Evolutionary conservation across 106 monocot species (phyloP).

Genomic region (Phalaenopsis aphrodite): DNA sequence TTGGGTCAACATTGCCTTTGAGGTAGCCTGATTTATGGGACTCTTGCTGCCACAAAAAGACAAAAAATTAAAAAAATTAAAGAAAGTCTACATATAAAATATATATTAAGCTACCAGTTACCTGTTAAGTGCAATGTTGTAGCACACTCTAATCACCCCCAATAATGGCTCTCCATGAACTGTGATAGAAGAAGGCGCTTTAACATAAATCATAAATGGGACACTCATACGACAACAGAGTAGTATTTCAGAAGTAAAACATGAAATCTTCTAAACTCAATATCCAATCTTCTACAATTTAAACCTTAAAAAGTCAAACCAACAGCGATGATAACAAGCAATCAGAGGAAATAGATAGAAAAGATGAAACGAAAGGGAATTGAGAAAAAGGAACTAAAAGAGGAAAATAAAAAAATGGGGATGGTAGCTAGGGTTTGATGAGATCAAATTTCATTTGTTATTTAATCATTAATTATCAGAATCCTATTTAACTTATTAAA

Average conservation of each 20-base stretch:
- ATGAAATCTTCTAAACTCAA: background rate
- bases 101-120: constrained; percentile 5
- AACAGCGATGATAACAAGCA: background rate
- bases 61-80: background rate
- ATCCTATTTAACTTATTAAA: no score
- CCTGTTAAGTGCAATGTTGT: constrained; percentile 98
- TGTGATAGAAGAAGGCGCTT: constrained; percentile 17
- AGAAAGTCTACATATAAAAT: background rate
- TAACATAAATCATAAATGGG: background rate
- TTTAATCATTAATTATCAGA: no score
- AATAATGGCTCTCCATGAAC: constrained; percentile 94
- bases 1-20: constrained; percentile 97
- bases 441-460: no score
- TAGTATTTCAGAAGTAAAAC: background rate
- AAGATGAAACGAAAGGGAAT: background rate
- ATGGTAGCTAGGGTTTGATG: no score
- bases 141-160: constrained; percentile 83
- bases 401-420: background rate
- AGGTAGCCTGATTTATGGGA: constrained; percentile 91
- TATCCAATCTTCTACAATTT: background rate
- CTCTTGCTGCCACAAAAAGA: constrained; percentile 61
- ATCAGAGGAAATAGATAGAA: background rate
- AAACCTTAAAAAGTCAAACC: no score
- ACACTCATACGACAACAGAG: background rate
- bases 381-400: background rate